Base-by-base conservation (phyloP, 768 basidiomycete genomes). In the Kwoniella bestiolae region DNA sequence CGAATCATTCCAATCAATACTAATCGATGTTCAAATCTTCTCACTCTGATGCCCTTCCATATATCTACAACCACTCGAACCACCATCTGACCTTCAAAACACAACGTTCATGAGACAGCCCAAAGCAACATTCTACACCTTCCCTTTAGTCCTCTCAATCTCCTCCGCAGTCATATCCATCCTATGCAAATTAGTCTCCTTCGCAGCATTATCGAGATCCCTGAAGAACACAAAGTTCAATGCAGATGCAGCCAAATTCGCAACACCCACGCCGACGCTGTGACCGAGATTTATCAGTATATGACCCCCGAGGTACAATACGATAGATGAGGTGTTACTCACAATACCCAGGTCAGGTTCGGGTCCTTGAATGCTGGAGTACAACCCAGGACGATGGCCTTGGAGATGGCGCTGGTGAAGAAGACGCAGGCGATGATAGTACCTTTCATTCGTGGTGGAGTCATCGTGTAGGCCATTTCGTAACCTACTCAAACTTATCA, bases 391-490 rank as follows among this genome's bases (percentile, higher is more conserved):
- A 69, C 44, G 34, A 79, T 46, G 6, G 77, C 77, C 23, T 66
- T 62, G 1, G 72, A 74, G 64, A 79, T 65, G 25, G 78, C 78
- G 3, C 63, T 65, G 44, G 69, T 73, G 71, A 76, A 77, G 55
- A 75, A 62, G 38, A 67, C 65, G 31, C 68, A 56, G 41, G 74
- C 71, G 50, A 74, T 74, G 35, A 77, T 71, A 25, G 75, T 61
- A 52, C 71, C 71, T 67, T 75, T 72, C 74, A 75, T 77, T 47
- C 71, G 52, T 44, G 66, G 65, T 1, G 77, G 77, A 7, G 75
- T 70, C 41, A 68, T 64, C 31, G 72, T 74, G 64, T 76, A 75
- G 5, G 78, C 78, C 41, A 75, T 58, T 66, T 79, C 76, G 60
- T 79, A 77, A 2, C 68, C 67, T 9, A 71, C 65, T 56, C 7